A percentile compares a stretch with the other conserved stretches of the same genome.
phyloP scores from a whole-genome alignment of 2,329 filamentous ascomycete genomes.

The Cladophialophora bantiana region DNA sequence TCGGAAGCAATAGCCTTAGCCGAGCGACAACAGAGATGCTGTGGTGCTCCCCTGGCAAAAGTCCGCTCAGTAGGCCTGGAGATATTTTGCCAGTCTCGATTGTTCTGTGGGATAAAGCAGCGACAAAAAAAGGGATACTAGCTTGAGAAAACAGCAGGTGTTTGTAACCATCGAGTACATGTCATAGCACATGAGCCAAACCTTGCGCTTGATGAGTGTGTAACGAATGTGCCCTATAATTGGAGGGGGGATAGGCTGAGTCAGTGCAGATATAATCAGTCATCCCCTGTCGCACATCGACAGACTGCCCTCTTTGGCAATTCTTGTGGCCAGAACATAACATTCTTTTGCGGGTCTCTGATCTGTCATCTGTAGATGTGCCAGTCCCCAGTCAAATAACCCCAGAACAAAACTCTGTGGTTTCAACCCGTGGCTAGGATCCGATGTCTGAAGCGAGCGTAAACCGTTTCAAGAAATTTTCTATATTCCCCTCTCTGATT shows the following conservation, averaged over 20 bases:
- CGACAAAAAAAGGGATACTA: slow-evolving; percentile 4
- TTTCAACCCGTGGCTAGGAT: neutral
- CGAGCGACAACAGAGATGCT: neutral
- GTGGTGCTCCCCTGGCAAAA: neutral
- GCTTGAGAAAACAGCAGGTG: slow-evolving; percentile 1
- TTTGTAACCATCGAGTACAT: neutral
- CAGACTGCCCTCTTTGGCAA: neutral
- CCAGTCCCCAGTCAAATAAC: neutral
- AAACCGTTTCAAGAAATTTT: neutral
- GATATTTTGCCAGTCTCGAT: neutral
- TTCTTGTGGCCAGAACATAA: neutral
- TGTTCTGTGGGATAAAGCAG: slow-evolving; percentile 2
- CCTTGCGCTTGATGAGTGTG: slow-evolving; percentile 1
- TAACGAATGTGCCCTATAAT: neutral
- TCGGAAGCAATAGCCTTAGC: neutral
- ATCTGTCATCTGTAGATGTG: neutral
- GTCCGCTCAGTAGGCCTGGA: neutral
- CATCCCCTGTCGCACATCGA: neutral
- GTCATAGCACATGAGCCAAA: neutral
- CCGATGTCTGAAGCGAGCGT: neutral
- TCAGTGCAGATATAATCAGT: slow-evolving; percentile 3
- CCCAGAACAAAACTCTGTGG: neutral
- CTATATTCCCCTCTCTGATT: neutral
- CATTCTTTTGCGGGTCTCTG: neutral
- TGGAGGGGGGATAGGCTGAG: slow-evolving; percentile 14